Evolutionary conservation across 306 rosid species (phyloP).

Genomic region (Parietaria judaica): DNA sequence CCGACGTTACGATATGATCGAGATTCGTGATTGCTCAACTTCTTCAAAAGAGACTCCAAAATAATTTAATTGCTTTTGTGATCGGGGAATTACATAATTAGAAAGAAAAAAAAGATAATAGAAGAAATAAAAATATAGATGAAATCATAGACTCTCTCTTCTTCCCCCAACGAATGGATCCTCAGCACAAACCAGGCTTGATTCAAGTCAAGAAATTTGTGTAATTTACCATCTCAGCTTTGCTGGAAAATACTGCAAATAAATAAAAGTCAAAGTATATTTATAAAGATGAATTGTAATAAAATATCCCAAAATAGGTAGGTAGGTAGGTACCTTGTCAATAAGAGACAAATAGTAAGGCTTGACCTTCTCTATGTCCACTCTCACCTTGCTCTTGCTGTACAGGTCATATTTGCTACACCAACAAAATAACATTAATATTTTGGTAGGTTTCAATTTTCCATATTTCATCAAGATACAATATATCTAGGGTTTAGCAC

Average conservation of each 20-base stretch:
- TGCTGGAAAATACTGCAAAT: conserved; percentile 43
- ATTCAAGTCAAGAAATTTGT: neutral
- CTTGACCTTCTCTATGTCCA: conserved; percentile 54
- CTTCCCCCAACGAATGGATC: too few relatives aligned
- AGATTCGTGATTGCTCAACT: too few relatives aligned
- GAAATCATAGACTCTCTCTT: neutral
- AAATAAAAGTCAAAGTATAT: neutral
- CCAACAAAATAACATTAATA: neutral
- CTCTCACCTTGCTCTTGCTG: conserved; percentile 65
- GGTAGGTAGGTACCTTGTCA: conserved; percentile 40
- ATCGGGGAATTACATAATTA: too few relatives aligned
- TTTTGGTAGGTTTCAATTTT: too few relatives aligned
- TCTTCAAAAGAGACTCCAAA: too few relatives aligned
- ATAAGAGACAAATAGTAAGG: conserved; percentile 70
- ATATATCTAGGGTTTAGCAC: neutral
- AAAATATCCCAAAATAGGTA: neutral
- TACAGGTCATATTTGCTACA: conserved; percentile 82
- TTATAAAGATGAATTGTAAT: neutral
- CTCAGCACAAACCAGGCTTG: neutral
- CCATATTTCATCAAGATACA: too few relatives aligned
- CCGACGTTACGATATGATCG: too few relatives aligned
- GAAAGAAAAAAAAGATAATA: too few relatives aligned
- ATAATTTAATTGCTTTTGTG: too few relatives aligned
- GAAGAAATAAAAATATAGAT: too few relatives aligned
- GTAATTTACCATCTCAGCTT: conserved; percentile 37